Evolutionary conservation across 495 filamentous ascomycete species (phyloP), one percentile per base, ranked within the genome.

Genomic region (Umbilicaria muhlenbergii): DNA sequence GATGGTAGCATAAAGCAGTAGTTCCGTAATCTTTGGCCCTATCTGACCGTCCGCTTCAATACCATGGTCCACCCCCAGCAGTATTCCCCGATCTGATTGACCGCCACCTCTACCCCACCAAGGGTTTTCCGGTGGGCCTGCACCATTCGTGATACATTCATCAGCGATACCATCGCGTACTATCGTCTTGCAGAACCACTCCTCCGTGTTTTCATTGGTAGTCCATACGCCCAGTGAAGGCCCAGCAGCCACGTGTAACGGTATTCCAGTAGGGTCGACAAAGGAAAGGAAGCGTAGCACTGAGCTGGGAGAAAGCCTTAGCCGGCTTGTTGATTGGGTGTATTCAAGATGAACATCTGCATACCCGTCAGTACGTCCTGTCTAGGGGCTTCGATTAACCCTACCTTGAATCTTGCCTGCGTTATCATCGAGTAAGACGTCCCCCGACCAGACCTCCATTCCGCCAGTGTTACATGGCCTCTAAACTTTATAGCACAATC

Each of bases 1-100:
- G 36, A 8, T 48, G 54, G 36, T 51, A 13, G 47, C 73, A 42
- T 78, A 77, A 18, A 80, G 57, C 17, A 80, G 52, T 7, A 80
- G 45, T 43, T 78, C 73, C 11, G 75, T 71, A 3, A 67, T 57
- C 12, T 50, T 42, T 11, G 58, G 45, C 5, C 43, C 50, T 8
- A 54, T 32, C 11, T 19, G 21, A 11, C 13, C 28, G 28, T 17
- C 11, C 4, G 34, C 40, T 32, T 39, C 37, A n/a, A 12, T 16
- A 3, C 34, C 41, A 34, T 42, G 24, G n/a, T 49, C 24, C 11
- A 52, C 45, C 13, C 42, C 32, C 5, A 56, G n/a, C 17, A 56
- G 41, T 32, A 56, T 43, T 21, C 50, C 50, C 17, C 47, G 41
- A 2, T 53, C 47, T 3, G 51, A 56, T 33, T 56, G 53, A 32